Conservation (phyloP, 129 eudicot species). For the Glebionis coronaria region DNA sequence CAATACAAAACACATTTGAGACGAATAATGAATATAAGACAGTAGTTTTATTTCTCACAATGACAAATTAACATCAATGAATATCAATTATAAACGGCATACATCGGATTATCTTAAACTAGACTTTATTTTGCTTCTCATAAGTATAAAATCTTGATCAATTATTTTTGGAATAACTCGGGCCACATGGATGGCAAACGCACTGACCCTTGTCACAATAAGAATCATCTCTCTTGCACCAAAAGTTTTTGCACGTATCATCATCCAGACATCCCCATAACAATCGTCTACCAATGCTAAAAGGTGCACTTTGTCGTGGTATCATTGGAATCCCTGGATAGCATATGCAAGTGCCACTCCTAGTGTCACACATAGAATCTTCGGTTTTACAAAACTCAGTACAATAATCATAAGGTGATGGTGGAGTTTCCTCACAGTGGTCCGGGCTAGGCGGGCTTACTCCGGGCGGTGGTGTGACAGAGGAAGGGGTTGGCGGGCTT, state of each 20-base stretch:
- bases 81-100: no score
- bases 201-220: conserved; percentile 11
- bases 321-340: conserved; percentile 3
- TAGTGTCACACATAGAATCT: conserved; percentile 19
- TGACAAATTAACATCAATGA: no score
- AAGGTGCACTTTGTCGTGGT: background rate
- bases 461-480: background rate
- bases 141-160: background rate
- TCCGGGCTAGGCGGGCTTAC: no score
- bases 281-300: conserved; percentile 1
- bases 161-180: background rate
- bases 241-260: conserved; percentile 4
- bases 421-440: background rate
- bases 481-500: no score
- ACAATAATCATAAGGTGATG: background rate
- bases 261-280: conserved; percentile 11
- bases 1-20: no score
- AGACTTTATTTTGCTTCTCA: no score
- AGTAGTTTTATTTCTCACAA: no score
- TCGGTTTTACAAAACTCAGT: conserved; percentile 5
- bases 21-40: no score
- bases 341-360: conserved; percentile 3
- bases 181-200: conserved; percentile 7
- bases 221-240: conserved; percentile 14
- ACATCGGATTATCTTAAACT: no score